Base-by-base conservation (phyloP, 331 rosid genomes). In the Pyrus hybrid region DNA sequence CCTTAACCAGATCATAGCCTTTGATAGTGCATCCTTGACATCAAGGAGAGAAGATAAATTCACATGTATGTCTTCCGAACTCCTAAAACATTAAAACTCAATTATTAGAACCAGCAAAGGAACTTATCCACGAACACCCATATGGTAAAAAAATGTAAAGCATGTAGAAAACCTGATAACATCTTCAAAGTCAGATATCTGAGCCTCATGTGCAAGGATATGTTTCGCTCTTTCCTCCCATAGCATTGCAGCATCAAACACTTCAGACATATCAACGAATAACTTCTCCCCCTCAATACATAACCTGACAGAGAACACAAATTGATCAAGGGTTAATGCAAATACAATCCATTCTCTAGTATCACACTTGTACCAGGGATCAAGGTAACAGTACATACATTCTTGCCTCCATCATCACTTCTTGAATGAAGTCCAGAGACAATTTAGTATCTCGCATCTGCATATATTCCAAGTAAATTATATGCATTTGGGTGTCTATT, bases 151-250 rank as follows among this genome's bases (percentile, higher is more conserved):
- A 29, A 37, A 79, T 49, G 57, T 66, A 58, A 53, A 80, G 77
- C 71, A 51, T 29, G 80, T 73, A 45, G 30, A 70, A 81, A 56
- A 93, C 98, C 97, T 93, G 70, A 86, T 79, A 75, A 76, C 77
- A 79, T 90, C 94, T 81, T 91, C 96, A 80, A 88, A 87, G 71
- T 90, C 93, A 41, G 80, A 85, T 76, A 93, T 54, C 67, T 83
- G 73, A 70, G 97, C 91, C 81, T 80, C 81, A 25, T 73, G 76
- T 49, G 87, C 85, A 74, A 93, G 95, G 84, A 88, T 85, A 76
- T 77, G 43, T 76, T 80, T 81, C 25, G 95, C 95, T 77, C 83
- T 91, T 83, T 86, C 88, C 87, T 93, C 98, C 96, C 97, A 91
- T 72, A 67, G 72, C 77, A 81, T 71, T 72, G 98, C 93, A 73